Evolutionary conservation across 2,329 filamentous ascomycete species (phyloP).

Genomic region (Epichloe sibirici): DNA sequence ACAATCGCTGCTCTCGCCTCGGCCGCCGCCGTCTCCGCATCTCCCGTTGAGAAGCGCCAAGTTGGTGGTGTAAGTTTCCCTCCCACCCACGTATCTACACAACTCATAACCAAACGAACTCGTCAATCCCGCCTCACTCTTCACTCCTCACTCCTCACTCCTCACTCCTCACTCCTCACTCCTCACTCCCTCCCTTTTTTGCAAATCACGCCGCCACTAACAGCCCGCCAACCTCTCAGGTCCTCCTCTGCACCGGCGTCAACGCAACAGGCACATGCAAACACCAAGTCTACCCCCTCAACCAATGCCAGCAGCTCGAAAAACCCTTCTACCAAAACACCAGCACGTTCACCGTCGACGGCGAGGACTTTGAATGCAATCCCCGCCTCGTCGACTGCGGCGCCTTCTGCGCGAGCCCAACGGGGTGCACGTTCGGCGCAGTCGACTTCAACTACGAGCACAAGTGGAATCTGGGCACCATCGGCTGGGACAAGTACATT

Average conservation of each 20-base stretch:
- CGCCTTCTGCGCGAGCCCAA: conserved; percentile 34
- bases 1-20: conserved; percentile 12
- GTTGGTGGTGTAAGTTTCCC: conserved; percentile 33
- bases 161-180: not conserved
- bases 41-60: conserved; percentile 27
- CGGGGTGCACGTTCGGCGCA: conserved; percentile 38
- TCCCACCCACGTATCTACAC: not conserved
- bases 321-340: conserved; percentile 28
- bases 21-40: conserved; percentile 13
- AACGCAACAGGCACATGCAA: conserved; percentile 36
- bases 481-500: conserved; percentile 31
- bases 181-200: too few relatives aligned
- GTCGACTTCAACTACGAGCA: conserved; percentile 32
- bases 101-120: too few relatives aligned
- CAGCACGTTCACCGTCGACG: conserved; percentile 39
- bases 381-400: conserved; percentile 30
- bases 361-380: conserved; percentile 35
- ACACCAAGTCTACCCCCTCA: conserved; percentile 29
- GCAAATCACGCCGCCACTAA: not conserved
- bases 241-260: conserved; percentile 38
- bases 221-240: conserved; percentile 16
- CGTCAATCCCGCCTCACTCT: not conserved
- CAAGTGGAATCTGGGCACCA: conserved; percentile 34
- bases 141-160: not conserved
- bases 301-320: conserved; percentile 33